Percentiles rank a stretch among this genome's conserved stretches.
These are phyloP conservation scores for Lathyrus aphaca DNA, from an alignment of 306 rosid species.

Conservation along the genomic window DNA sequence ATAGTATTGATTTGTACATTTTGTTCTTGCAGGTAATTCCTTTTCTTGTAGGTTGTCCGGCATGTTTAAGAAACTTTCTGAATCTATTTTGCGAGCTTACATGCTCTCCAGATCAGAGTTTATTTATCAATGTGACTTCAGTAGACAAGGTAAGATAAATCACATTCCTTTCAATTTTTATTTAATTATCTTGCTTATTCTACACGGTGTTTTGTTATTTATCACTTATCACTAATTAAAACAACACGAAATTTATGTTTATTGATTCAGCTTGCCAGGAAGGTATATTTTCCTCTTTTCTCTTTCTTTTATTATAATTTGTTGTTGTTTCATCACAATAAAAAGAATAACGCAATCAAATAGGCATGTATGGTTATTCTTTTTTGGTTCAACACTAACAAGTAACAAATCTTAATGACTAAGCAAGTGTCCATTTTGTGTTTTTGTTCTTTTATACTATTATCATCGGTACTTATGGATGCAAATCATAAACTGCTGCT, in stretches of 20 bases:
- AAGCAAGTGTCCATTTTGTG: constrained; percentile 7
- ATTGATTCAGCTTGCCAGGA: constrained; percentile 4
- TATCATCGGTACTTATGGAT: constrained; percentile 27
- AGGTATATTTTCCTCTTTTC: not conserved
- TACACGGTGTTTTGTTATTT: constrained; percentile 18
- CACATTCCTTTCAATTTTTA: constrained; percentile 23
- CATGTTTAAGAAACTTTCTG: constrained; percentile 96
- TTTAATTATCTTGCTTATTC: constrained; percentile 25
- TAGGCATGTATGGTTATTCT: constrained; percentile 22
- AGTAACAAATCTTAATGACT: constrained; percentile 16
- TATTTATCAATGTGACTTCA: constrained; percentile 92
- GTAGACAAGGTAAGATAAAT: constrained; percentile 61
- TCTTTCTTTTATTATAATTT: not conserved
- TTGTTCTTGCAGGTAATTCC: constrained; percentile 89
- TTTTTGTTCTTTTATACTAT: constrained; percentile 1
- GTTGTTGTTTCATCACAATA: constrained; percentile 16
- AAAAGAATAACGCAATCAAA: not conserved
- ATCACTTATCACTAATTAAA: constrained; percentile 21
- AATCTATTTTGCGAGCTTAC: constrained; percentile 97
- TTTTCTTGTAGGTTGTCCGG: constrained; percentile 96
- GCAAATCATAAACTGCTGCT: constrained; percentile 24
- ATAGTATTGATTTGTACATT: constrained; percentile 28
- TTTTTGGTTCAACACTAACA: constrained; percentile 18
- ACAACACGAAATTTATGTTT: constrained; percentile 31
- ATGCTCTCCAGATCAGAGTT: constrained; percentile 95